Conservation (phyloP, 2,329 filamentous ascomycete genomes). For the Colletotrichum sp. region DNA sequence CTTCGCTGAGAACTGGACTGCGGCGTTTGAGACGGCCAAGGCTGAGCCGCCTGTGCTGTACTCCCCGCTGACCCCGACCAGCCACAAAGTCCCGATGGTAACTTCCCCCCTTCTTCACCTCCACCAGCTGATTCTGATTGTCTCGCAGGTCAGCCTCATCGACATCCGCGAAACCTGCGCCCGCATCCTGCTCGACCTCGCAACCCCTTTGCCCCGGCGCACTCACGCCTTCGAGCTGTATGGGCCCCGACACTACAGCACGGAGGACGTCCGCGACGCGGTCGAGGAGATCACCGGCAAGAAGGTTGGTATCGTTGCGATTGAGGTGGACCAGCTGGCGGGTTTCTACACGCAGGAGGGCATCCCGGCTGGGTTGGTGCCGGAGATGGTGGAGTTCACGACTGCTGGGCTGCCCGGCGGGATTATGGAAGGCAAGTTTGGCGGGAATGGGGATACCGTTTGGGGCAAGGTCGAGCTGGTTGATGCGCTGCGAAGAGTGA, state of each 20-base stretch:
- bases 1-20: slow-evolving; percentile 22
- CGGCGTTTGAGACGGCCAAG: slow-evolving; percentile 15
- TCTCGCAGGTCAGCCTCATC: slow-evolving; percentile 29
- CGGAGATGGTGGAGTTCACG: neutral
- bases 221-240: slow-evolving; percentile 28
- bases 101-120: neutral
- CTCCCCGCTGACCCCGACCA: slow-evolving; percentile 27
- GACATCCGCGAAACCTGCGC: slow-evolving; percentile 32
- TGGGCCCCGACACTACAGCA: slow-evolving; percentile 31
- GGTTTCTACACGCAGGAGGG: slow-evolving; percentile 25
- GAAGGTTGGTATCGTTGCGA: slow-evolving; percentile 22
- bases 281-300: slow-evolving; percentile 32
- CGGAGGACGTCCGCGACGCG: slow-evolving; percentile 30
- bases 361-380: slow-evolving; percentile 24
- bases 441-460: slow-evolving; percentile 27
- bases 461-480: slow-evolving; percentile 29
- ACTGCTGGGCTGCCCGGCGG: slow-evolving; percentile 27
- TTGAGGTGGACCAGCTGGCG: slow-evolving; percentile 26
- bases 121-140: neutral
- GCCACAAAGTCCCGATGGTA: slow-evolving; percentile 36
- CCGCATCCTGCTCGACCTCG: slow-evolving; percentile 23
- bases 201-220: neutral
- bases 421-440: slow-evolving; percentile 25
- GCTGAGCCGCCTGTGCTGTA: slow-evolving; percentile 27
- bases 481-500: slow-evolving; percentile 17